These are phyloP conservation scores for Ceratocystis albifundus DNA, from an alignment of 2,329 filamentous ascomycete species.

Conservation along the genomic window DNA sequence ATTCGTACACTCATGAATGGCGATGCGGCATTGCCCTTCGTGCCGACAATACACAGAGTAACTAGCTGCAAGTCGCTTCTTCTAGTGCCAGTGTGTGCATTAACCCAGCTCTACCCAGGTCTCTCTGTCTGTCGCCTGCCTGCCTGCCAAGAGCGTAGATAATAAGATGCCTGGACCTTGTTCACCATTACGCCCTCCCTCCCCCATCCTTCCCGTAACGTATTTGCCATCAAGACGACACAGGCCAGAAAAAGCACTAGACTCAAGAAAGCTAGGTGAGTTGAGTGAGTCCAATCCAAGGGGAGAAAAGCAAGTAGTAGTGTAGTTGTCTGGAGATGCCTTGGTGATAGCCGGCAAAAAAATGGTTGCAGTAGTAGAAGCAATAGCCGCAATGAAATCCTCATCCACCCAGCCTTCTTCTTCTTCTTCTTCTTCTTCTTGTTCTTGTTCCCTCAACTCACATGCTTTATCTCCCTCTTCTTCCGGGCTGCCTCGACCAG, in stretches of 20 bases:
- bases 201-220: slow-evolving; percentile 6
- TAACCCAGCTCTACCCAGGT: not conserved
- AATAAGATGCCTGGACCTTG: slow-evolving; percentile 4
- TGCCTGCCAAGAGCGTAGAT: not conserved
- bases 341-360: too few species aligned
- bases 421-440: too few species aligned
- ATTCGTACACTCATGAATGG: too few species aligned
- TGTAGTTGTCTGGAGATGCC: too few species aligned
- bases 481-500: not conserved
- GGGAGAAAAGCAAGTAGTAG: too few species aligned
- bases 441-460: not conserved
- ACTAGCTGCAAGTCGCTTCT: slow-evolving; percentile 1
- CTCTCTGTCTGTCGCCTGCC: not conserved
- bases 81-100: not conserved
- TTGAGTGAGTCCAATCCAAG: too few species aligned
- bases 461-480: not conserved
- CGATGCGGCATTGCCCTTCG: too few species aligned
- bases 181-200: not conserved
- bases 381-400: not conserved
- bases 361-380: too few species aligned
- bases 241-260: not conserved
- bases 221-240: not conserved
- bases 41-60: too few species aligned
- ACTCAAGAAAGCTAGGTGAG: too few species aligned
- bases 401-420: not conserved